Percentiles rank a stretch among this genome's conserved stretches.
phyloP scores from a whole-genome alignment of 2,329 filamentous ascomycete genomes.

The Trichoderma sp. region DNA sequence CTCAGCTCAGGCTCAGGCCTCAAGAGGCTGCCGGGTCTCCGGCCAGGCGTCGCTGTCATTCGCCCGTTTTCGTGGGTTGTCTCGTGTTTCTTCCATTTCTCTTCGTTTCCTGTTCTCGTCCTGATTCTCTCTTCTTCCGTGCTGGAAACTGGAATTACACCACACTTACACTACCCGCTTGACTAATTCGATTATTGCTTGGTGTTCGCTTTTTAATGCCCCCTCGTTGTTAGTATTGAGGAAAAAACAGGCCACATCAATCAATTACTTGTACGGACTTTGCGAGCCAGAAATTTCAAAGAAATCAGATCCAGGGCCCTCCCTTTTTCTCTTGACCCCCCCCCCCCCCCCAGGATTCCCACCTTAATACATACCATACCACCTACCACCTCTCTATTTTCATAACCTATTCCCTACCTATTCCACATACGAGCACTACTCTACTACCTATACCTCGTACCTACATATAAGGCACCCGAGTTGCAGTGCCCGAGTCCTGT shows the following conservation, averaged over 20 bases:
- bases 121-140: neutral
- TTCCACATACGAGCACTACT: neutral
- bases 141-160: conserved; percentile 3
- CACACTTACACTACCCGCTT: neutral
- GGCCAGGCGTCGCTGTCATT: neutral
- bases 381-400: neutral
- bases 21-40: conserved; percentile 5
- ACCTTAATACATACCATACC: neutral
- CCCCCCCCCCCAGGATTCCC: neutral
- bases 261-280: neutral
- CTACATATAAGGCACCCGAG: neutral
- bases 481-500: neutral
- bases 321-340: neutral
- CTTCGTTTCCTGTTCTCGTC: neutral
- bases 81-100: neutral
- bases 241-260: neutral
- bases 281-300: neutral
- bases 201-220: neutral
- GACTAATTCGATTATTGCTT: neutral
- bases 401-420: neutral
- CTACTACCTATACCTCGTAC: neutral
- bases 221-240: neutral
- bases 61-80: neutral
- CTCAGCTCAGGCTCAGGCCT: neutral
- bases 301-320: neutral